Conservation (phyloP, 2,329 filamentous ascomycete species). For the Colletotrichum sansevieriae region DNA sequence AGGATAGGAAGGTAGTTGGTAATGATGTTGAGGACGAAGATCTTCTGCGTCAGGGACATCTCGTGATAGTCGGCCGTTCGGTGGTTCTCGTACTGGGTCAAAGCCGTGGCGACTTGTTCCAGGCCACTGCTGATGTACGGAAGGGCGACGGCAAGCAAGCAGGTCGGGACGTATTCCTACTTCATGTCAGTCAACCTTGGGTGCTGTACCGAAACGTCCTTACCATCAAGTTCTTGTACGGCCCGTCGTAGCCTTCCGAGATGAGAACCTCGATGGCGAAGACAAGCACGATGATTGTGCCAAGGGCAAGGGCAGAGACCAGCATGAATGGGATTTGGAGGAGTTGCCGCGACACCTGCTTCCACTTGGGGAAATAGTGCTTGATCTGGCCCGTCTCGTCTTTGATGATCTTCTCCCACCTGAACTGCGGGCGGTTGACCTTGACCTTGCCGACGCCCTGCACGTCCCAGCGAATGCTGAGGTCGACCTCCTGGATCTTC, state of each 20-base stretch:
- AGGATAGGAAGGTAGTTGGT: constrained; percentile 83
- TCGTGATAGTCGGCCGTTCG: constrained; percentile 78
- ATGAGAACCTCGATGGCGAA: constrained; percentile 83
- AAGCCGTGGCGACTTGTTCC: constrained; percentile 70
- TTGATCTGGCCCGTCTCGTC: constrained; percentile 75
- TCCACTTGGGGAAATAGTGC: constrained; percentile 73
- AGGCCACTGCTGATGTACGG: constrained; percentile 75
- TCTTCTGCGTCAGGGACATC: constrained; percentile 78
- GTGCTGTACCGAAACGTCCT: constrained; percentile 42
- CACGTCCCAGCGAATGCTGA: constrained; percentile 80
- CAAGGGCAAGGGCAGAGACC: constrained; percentile 69
- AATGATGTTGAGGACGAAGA: constrained; percentile 84
- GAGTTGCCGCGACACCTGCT: constrained; percentile 74
- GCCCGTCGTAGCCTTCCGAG: constrained; percentile 79
- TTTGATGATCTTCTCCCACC: constrained; percentile 70
- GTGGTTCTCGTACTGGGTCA: constrained; percentile 82
- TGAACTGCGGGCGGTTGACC: constrained; percentile 73
- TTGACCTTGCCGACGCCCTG: constrained; percentile 77
- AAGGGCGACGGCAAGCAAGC: constrained; percentile 75
- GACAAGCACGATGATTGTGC: constrained; percentile 75
- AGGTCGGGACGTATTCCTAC: constrained; percentile 79
- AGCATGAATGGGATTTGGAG: constrained; percentile 78
- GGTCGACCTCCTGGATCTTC: constrained; percentile 80
- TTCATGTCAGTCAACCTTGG: background rate
- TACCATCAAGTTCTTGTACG: constrained; percentile 74